Base-by-base conservation (phyloP, 495 filamentous ascomycete genomes). In the Poronia punctata region DNA sequence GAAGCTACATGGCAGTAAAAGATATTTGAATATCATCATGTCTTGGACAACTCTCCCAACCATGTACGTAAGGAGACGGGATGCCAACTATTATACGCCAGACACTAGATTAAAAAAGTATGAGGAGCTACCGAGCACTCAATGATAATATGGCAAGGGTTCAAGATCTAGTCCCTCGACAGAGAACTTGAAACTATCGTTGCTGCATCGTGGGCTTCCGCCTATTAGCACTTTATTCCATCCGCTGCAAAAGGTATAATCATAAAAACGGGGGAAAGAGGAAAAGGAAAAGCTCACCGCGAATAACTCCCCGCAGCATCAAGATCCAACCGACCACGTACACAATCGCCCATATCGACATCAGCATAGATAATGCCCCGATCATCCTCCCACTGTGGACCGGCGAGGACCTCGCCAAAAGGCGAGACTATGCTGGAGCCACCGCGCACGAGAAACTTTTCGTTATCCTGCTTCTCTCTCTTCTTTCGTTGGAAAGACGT, bases 341-440 rank as follows among this genome's bases (percentile, higher is more conserved):
- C 53, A 38, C 68, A 71, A 38, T 78, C 75, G 0, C 75, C 59
- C 24, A 75, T 66, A 32, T 71, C 71, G 3, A 75, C 65, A 17
- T 71, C 67, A 0, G 63, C 64, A 31, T 54, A 65, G 31, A 77
- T 52, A 7, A 74, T 46, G 0, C 66, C 65, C 15, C 65, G 53
- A 5, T 88, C 79, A 23, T 82, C 76, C 39, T 92, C 84, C 86
- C 86, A 95, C 35, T 93, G 62, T 1, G 90, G 90, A 0, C 86
- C 88, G 0, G 75, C 77, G 0, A 95, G 57, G 3, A 88, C 74
- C 3, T 88, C 74, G 0, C 90, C 90, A 21, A 84, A 65, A 0
- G 90, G 90, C 5, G 74, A 80, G 31, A 94, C 66, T 46, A 97
- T 89, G 47, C 79, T 83, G 0, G 84, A 90, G 0, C 90, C 90